These are phyloP conservation scores for Colletotrichum tropicale DNA, from an alignment of 2,329 filamentous ascomycete genomes.

Conservation along the genomic window DNA sequence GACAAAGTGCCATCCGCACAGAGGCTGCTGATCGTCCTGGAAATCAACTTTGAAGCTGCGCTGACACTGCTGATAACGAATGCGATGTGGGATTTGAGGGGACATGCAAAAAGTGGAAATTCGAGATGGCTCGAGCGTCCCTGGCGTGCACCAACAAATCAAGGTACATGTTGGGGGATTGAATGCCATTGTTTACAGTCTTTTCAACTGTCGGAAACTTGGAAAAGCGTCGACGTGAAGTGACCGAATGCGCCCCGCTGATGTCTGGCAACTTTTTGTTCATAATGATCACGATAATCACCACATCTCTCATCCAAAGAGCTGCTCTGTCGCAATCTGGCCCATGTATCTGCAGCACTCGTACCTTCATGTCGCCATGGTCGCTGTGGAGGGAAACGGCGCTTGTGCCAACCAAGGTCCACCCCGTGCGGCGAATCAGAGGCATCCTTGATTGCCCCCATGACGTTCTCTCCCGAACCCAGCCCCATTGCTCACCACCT, in stretches of 20 bases:
- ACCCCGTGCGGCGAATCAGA: conserved; percentile 18
- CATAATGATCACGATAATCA: background rate
- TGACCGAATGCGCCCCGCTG: background rate
- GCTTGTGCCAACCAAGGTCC: conserved; percentile 14
- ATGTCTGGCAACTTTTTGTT: background rate
- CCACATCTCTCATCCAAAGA: background rate
- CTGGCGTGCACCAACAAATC: background rate
- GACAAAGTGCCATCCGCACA: background rate
- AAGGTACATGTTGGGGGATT: background rate
- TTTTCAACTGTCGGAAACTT: background rate
- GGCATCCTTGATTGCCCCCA: conserved; percentile 10
- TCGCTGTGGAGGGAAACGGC: conserved; percentile 13
- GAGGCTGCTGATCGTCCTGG: background rate
- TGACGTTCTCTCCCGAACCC: conserved; percentile 22
- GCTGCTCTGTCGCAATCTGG: background rate
- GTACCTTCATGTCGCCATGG: conserved; percentile 11
- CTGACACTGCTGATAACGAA: conserved; percentile 15
- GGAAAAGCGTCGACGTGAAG: background rate
- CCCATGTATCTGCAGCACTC: background rate
- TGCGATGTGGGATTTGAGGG: background rate
- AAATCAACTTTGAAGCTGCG: background rate
- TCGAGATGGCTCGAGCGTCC: background rate
- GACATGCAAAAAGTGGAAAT: background rate
- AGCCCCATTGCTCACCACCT: conserved; percentile 18
- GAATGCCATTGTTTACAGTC: background rate